These are phyloP conservation scores for Porodaedalea pini DNA, from an alignment of 1,284 basidiomycete genomes.

Conservation along the genomic window DNA sequence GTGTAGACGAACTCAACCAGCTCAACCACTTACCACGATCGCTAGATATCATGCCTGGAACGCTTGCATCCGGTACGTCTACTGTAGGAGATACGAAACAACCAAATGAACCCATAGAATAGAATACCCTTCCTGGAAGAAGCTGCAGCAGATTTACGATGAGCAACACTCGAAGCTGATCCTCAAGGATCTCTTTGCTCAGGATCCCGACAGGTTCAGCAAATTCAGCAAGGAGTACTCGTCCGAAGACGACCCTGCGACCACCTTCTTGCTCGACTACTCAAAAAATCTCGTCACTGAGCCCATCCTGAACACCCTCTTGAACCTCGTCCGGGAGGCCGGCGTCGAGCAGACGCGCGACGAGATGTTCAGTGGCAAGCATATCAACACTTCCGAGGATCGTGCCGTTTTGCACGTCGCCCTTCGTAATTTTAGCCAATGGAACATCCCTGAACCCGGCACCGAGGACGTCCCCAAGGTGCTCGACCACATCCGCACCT, in stretches of 20 bases:
- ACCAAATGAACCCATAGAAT: slow-evolving; percentile 5
- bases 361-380: slow-evolving; percentile 92
- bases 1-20: neutral
- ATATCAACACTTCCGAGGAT: slow-evolving; percentile 98
- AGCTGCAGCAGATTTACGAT: slow-evolving; percentile 85
- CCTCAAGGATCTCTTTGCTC: slow-evolving; percentile 88
- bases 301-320: slow-evolving; percentile 73
- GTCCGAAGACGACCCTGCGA: slow-evolving; percentile 59
- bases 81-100: neutral
- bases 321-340: slow-evolving; percentile 84
- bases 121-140: slow-evolving; percentile 90
- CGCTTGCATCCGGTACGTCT: slow-evolving; percentile 16
- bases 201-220: slow-evolving; percentile 83
- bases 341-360: slow-evolving; percentile 83
- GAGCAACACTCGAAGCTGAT: slow-evolving; percentile 72
- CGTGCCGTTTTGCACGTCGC: slow-evolving; percentile 95
- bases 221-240: slow-evolving; percentile 83
- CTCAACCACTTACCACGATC: neutral
- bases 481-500: slow-evolving; percentile 88
- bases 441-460: slow-evolving; percentile 76
- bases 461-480: slow-evolving; percentile 83
- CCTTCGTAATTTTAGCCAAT: slow-evolving; percentile 80
- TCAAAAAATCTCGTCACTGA: slow-evolving; percentile 96
- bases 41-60: slow-evolving; percentile 18
- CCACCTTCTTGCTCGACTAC: slow-evolving; percentile 90